Conservation (phyloP, 2,329 filamentous ascomycete species). For the Boeremia exigua region DNA sequence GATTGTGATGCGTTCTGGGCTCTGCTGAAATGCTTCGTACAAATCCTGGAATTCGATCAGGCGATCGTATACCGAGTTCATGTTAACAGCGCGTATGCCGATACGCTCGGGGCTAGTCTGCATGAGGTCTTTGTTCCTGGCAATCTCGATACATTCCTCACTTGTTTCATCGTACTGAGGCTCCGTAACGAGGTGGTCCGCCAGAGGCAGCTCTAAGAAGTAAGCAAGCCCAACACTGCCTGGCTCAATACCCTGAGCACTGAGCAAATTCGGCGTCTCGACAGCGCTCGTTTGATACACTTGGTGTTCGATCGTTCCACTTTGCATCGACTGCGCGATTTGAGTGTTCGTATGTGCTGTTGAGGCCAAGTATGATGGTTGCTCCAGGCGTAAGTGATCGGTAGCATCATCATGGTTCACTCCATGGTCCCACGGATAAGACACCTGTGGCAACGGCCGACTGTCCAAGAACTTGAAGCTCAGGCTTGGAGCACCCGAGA, state of each 20-base stretch:
- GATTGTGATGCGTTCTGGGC: slow-evolving; percentile 61
- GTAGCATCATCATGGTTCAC: slow-evolving; percentile 67
- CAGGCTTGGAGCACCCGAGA: slow-evolving; percentile 78
- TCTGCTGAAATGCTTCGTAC: slow-evolving; percentile 59
- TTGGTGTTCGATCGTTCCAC: slow-evolving; percentile 25
- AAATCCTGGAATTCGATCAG: slow-evolving; percentile 56
- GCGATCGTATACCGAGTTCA: slow-evolving; percentile 43
- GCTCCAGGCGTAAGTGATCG: slow-evolving; percentile 52
- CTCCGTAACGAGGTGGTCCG: slow-evolving; percentile 64
- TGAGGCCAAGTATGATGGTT: slow-evolving; percentile 47
- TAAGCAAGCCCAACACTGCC: slow-evolving; percentile 73
- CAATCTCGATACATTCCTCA: slow-evolving; percentile 32
- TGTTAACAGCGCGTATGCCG: slow-evolving; percentile 45
- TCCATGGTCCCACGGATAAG: slow-evolving; percentile 70
- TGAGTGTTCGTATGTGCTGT: slow-evolving; percentile 36
- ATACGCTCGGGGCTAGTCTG: slow-evolving; percentile 46
- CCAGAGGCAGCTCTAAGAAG: slow-evolving; percentile 69
- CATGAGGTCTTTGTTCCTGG: slow-evolving; percentile 54
- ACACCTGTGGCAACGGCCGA: slow-evolving; percentile 67
- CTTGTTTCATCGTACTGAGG: slow-evolving; percentile 16
- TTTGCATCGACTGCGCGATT: slow-evolving; percentile 16
- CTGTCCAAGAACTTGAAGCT: slow-evolving; percentile 66
- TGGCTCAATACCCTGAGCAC: slow-evolving; percentile 73
- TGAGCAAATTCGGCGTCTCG: slow-evolving; percentile 74
- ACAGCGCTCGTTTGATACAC: slow-evolving; percentile 42